Evolutionary conservation across 1,284 basidiomycete species (phyloP).

Genomic region (Phlebopus sp.): DNA sequence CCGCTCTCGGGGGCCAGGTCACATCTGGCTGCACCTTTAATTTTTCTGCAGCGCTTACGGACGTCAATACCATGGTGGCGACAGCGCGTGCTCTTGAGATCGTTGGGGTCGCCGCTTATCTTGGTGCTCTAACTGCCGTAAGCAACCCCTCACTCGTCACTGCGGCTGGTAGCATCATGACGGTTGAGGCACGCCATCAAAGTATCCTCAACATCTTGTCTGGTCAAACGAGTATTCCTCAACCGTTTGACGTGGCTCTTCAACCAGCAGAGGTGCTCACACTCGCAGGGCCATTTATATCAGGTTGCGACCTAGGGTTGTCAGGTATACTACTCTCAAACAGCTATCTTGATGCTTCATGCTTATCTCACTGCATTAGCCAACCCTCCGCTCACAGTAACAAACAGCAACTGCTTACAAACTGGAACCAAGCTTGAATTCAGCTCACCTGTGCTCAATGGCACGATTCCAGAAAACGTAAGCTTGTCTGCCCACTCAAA

Average conservation of each 20-base stretch:
- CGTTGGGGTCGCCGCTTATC: conserved; percentile 76
- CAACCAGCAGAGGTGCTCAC: conserved; percentile 70
- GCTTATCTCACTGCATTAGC: conserved; percentile 35
- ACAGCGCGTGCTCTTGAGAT: conserved; percentile 80
- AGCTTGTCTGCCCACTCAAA: conserved; percentile 23
- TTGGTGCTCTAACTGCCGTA: conserved; percentile 70
- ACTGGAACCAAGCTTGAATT: conserved; percentile 64
- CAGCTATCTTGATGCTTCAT: background rate
- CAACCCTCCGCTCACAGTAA: conserved; percentile 59
- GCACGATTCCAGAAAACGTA: conserved; percentile 45
- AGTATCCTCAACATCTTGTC: conserved; percentile 71
- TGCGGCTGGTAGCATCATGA: conserved; percentile 74
- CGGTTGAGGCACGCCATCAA: conserved; percentile 81
- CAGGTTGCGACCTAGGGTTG: conserved; percentile 66
- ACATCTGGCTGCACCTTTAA: conserved; percentile 66
- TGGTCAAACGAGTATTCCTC: conserved; percentile 58
- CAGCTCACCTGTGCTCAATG: conserved; percentile 53
- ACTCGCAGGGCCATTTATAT: conserved; percentile 70
- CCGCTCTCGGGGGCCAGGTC: conserved; percentile 51
- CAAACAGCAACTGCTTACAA: conserved; percentile 54
- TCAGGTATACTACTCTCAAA: conserved; percentile 39
- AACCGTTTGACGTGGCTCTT: conserved; percentile 71
- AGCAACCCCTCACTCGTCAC: conserved; percentile 62
- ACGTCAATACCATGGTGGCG: conserved; percentile 69
- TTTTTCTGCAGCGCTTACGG: conserved; percentile 60